A percentile compares a stretch with the other conserved stretches of the same genome.
These are phyloP conservation scores for Mycena crocata DNA, from an alignment of 768 basidiomycete species.

Conservation along the genomic window DNA sequence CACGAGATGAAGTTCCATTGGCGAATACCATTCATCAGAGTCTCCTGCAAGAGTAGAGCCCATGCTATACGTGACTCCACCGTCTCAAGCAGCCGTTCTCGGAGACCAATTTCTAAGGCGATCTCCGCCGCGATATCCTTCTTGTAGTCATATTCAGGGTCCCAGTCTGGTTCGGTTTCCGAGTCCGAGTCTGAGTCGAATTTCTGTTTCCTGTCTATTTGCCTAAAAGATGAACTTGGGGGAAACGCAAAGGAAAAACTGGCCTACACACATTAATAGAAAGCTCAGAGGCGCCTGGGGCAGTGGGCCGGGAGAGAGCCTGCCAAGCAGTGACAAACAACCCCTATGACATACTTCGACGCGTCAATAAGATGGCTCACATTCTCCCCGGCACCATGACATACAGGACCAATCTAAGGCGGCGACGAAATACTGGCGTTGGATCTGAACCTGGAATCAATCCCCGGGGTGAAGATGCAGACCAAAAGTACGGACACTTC, in stretches of 20 bases:
- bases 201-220: no score
- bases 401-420: no score
- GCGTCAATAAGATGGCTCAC: no score
- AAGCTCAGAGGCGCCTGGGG: no score
- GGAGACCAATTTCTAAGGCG: slow-evolving; percentile 59
- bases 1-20: background rate
- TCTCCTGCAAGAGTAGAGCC: slow-evolving; percentile 57
- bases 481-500: slow-evolving; percentile 20
- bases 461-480: slow-evolving; percentile 4
- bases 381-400: no score
- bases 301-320: no score
- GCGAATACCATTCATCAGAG: slow-evolving; percentile 47
- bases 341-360: no score
- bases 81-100: slow-evolving; percentile 53
- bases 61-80: slow-evolving; percentile 61
- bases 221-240: slow-evolving; percentile 21
- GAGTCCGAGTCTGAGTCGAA: background rate
- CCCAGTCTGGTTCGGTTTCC: slow-evolving; percentile 20
- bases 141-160: slow-evolving; percentile 20
- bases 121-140: slow-evolving; percentile 47
- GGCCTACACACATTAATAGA: slow-evolving; percentile 9
- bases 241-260: background rate
- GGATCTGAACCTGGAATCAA: slow-evolving; percentile 31
- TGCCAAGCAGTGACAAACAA: no score
- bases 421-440: slow-evolving; percentile 1